These are phyloP conservation scores for Millerozyma miso DNA, from an alignment of 805 yeast genomes.

Conservation along the genomic window DNA sequence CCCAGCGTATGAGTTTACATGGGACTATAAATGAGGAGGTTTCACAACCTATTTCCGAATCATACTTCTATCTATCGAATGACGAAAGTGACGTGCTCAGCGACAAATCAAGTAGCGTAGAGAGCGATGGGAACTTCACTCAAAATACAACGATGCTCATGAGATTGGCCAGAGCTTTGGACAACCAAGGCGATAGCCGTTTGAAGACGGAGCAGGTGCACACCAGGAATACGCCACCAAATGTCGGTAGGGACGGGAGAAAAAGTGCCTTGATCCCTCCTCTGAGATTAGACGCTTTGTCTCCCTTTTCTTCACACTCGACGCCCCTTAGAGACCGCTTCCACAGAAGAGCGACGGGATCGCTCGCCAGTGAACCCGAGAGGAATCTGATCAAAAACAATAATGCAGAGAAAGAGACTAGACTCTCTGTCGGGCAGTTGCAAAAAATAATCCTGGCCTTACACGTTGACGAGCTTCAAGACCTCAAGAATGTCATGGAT, in stretches of 20 bases:
- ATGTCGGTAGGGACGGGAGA: background rate
- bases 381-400: background rate
- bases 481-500: conserved; percentile 9
- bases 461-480: conserved; percentile 13
- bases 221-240: background rate
- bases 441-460: conserved; percentile 14
- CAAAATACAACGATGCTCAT: conserved; percentile 9
- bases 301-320: conserved; percentile 19
- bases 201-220: background rate
- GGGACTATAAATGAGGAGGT: conserved; percentile 13
- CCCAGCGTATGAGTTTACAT: conserved; percentile 4
- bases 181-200: conserved; percentile 3
- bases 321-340: conserved; percentile 16
- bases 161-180: conserved; percentile 14
- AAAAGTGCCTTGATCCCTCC: background rate
- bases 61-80: conserved; percentile 25
- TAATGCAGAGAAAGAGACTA: background rate
- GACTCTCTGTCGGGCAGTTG: conserved; percentile 10
- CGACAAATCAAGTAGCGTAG: background rate
- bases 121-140: background rate
- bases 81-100: conserved; percentile 12
- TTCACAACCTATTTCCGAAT: conserved; percentile 25
- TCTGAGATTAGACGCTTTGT: background rate
- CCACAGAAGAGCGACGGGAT: background rate
- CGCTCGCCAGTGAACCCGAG: background rate